Evolutionary conservation across 768 basidiomycete species (phyloP).

Genomic region (Mycena vulgaris): DNA sequence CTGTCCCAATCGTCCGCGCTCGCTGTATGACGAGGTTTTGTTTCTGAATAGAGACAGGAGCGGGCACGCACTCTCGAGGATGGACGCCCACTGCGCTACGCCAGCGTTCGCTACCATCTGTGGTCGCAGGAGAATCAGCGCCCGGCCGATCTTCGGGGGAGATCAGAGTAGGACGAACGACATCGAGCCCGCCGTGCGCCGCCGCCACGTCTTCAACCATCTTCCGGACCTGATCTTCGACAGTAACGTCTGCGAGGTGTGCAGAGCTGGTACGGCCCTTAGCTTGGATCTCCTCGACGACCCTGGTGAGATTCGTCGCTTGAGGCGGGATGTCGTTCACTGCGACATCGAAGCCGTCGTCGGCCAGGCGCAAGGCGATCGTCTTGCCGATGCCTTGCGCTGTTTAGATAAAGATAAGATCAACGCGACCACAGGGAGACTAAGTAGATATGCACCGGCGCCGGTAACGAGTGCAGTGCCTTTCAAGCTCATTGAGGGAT

Average conservation of each 20-base stretch:
- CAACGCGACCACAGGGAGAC: not conserved
- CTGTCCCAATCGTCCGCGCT: too few relatives aligned
- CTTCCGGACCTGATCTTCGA: not conserved
- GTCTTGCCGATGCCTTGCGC: too few relatives aligned
- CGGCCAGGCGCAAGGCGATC: slow-evolving; percentile 1
- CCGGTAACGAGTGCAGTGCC: not conserved
- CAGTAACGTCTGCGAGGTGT: slow-evolving; percentile 1
- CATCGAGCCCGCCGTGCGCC: too few relatives aligned
- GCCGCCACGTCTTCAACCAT: not conserved
- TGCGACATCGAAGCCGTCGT: slow-evolving; percentile 6
- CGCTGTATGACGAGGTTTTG: too few relatives aligned
- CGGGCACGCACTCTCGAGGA: slow-evolving; percentile 29
- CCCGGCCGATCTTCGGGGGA: not conserved
- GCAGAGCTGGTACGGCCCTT: not conserved
- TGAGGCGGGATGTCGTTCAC: slow-evolving; percentile 1
- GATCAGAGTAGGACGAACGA: not conserved
- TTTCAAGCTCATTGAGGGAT: not conserved
- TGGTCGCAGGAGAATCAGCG: not conserved
- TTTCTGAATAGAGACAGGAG: too few relatives aligned
- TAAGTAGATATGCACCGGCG: not conserved
- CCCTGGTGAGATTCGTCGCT: not conserved
- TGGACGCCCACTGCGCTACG: slow-evolving; percentile 17
- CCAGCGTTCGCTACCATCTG: slow-evolving; percentile 50
- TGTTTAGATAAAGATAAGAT: not conserved
- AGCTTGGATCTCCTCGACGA: not conserved